These are phyloP conservation scores for Penicillium tannophilum DNA, from an alignment of 495 filamentous ascomycete genomes.

Conservation along the genomic window DNA sequence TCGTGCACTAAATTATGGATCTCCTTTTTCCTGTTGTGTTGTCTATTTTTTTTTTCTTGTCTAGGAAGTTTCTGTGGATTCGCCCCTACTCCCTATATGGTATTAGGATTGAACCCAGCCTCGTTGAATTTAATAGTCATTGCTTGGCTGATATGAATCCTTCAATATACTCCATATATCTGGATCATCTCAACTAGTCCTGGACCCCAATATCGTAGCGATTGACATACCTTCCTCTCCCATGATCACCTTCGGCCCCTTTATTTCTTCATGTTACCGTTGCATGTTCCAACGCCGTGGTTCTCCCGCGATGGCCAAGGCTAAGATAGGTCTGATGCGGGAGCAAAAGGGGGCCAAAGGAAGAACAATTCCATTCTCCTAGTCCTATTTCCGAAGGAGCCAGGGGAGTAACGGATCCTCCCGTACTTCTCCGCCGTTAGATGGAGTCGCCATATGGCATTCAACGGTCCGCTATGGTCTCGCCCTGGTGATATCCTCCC, in stretches of 20 bases:
- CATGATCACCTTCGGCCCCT: background rate
- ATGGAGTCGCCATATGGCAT: conserved; percentile 19
- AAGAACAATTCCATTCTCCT: background rate
- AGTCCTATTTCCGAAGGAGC: conserved; percentile 2
- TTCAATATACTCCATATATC: background rate
- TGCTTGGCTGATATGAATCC: background rate
- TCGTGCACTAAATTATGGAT: background rate
- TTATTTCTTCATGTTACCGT: background rate
- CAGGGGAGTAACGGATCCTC: conserved; percentile 21
- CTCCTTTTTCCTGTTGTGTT: background rate
- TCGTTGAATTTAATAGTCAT: background rate
- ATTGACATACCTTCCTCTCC: background rate
- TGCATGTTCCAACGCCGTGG: background rate
- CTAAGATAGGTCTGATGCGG: conserved; percentile 2
- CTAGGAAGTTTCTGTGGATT: background rate
- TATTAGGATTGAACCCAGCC: background rate
- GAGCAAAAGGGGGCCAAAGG: background rate
- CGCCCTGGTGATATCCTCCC: conserved; percentile 1
- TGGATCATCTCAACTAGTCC: background rate
- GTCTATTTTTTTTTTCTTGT: background rate
- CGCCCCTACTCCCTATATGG: background rate
- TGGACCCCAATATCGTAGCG: conserved; percentile 8
- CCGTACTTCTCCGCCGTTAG: conserved; percentile 25
- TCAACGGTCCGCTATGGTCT: conserved; percentile 25
- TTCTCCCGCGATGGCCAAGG: conserved; percentile 5